These are phyloP conservation scores for Coccomyxa subellipsoidea DNA, from an alignment of 163 green algal species.

Conservation along the genomic window DNA sequence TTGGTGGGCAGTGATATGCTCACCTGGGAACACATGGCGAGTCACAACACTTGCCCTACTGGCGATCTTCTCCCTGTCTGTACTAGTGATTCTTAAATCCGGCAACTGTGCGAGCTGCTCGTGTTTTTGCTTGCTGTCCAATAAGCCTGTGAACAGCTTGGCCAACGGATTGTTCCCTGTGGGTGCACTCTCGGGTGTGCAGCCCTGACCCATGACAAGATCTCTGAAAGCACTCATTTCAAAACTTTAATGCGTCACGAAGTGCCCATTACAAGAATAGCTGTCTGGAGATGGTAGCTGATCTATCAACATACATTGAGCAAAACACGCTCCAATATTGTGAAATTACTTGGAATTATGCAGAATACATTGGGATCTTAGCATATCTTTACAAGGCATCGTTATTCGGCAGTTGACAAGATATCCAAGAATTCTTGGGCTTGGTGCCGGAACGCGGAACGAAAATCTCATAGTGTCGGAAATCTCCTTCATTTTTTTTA, in stretches of 20 bases:
- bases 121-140: background rate
- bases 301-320: too few relatives aligned
- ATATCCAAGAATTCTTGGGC: background rate
- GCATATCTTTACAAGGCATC: too few relatives aligned
- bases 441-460: too few relatives aligned
- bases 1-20: background rate
- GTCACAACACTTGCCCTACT: background rate
- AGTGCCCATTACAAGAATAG: too few relatives aligned
- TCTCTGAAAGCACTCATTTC: background rate
- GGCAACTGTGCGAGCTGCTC: background rate
- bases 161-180: background rate
- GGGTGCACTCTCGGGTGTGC: background rate
- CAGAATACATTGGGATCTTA: too few relatives aligned
- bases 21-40: conserved; percentile 3
- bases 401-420: background rate
- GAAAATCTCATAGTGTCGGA: background rate
- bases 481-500: too few relatives aligned
- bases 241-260: too few relatives aligned
- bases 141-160: background rate
- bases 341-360: too few relatives aligned
- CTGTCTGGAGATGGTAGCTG: too few relatives aligned
- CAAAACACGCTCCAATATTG: too few relatives aligned
- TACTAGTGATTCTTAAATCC: background rate
- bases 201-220: background rate
- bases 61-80: background rate